Evolutionary conservation across 352 stramenopile species (phyloP), one percentile per base, ranked within the genome.

Genomic region (Globisporangium abappressorium): DNA sequence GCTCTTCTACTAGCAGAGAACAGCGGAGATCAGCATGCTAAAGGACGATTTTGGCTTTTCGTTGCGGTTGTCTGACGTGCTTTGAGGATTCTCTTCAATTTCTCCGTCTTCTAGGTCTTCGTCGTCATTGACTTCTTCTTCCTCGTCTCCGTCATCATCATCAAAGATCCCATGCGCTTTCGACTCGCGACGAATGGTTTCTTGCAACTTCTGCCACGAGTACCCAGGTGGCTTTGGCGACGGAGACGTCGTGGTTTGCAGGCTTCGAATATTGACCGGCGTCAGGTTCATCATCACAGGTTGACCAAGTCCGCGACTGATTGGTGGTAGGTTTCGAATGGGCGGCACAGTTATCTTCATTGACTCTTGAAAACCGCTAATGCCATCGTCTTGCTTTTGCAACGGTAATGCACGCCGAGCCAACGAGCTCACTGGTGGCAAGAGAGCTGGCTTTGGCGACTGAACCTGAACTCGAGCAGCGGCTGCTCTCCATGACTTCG

Each of bases 121-220:
- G 60, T 53, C 41, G 12, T 58, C 46, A 8, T 56, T 24, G 26
- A 24, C 47, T 22, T 41, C 64, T 54, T 70, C 71, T 6, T 68
- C 64, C 18, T 36, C 34, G 33, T 72, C 65, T 64, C 43, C 34
- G 3, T 64, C 70, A 8, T 81, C 77, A 49, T 78, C 81, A 11
- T 81, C 77, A 15, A 76, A 67, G 57, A 92, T 77, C 5, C 82
- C 80, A n/a, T 91, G 73, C 28, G 73, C 80, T 38, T 80, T 78
- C 5, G 84, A 94, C 72, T 94, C 84, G 38, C 72, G 81, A 34
- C 73, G 74, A 53, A 92, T 83, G 0, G 82, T 92, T 62, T 92
- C 86, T 67, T 94, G 86, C 2, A 94, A 75, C 57, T 84, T 71
- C 33, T 85, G 73, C 86, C 86, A 94, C 56, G 84, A 92, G 71